A percentile compares a stretch with the other conserved stretches of the same genome.
Evolutionary conservation across 1,139 yeast species (phyloP).

Genomic region (Yamadazyma conglobata): DNA sequence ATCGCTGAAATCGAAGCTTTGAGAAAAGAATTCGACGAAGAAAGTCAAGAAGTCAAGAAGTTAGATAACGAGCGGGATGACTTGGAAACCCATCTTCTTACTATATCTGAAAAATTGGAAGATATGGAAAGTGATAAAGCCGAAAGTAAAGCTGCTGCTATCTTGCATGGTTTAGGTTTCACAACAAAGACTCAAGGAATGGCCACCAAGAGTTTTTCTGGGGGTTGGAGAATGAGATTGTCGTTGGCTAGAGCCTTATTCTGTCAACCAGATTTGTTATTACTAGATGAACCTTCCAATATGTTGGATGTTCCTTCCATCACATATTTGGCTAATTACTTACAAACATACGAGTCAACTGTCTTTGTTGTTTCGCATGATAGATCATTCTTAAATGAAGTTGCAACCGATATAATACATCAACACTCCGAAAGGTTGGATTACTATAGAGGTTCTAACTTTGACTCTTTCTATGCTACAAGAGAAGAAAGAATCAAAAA

Average conservation of each 20-base stretch:
- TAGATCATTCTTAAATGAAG: slow-evolving; percentile 93
- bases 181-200: slow-evolving; percentile 78
- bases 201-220: slow-evolving; percentile 89
- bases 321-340: slow-evolving; percentile 84
- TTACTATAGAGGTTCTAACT: slow-evolving; percentile 91
- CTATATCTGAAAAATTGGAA: slow-evolving; percentile 72
- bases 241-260: slow-evolving; percentile 97
- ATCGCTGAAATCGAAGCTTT: slow-evolving; percentile 69
- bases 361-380: slow-evolving; percentile 97
- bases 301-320: slow-evolving; percentile 99
- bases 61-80: slow-evolving; percentile 89
- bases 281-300: slow-evolving; percentile 98
- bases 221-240: slow-evolving; percentile 99
- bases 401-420: slow-evolving; percentile 95
- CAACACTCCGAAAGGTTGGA: slow-evolving; percentile 97
- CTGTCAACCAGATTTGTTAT: slow-evolving; percentile 90
- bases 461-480: slow-evolving; percentile 88
- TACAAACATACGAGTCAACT: slow-evolving; percentile 87
- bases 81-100: slow-evolving; percentile 71
- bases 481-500: slow-evolving; percentile 93
- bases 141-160: slow-evolving; percentile 96
- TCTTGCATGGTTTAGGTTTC: slow-evolving; percentile 88
- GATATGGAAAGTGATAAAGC: slow-evolving; percentile 98
- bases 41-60: slow-evolving; percentile 72
- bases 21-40: slow-evolving; percentile 73